Base-by-base conservation (phyloP, 2,329 filamentous ascomycete species). In the Chlorencoelia australis region DNA sequence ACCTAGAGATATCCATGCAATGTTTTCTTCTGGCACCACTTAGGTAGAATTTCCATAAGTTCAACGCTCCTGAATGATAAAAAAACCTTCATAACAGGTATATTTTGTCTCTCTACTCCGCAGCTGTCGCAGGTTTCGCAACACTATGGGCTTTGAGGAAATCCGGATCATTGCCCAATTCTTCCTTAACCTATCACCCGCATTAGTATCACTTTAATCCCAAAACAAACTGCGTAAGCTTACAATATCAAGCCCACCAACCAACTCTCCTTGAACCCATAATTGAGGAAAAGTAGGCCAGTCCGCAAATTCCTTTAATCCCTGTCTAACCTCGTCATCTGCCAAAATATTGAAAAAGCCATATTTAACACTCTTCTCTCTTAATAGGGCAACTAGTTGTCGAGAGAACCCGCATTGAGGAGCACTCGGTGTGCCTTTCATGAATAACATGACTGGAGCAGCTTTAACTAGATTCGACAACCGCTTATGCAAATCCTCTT, bases 281-380 rank as follows among this genome's bases (percentile, higher is more conserved):
- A 98, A 66, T 62, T 98, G 91, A 14, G 91, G 91, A 62, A 86
- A 98, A 0, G 91, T 98, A 7, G 91, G 91, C 91, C 91, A 98
- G 44, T 96, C 91, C n/a, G 87, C 87, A 59, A 79, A 96, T 63
- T 91, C 85, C 71, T 98, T 98, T 55, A 98, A 65, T 1, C 91
- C 91, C 64, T 96, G 89, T 43, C 91, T 74, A 31, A 98, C 91
- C 60, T 96, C 89, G 54, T 98, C 89, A 58, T 98, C 91, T 45
- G 91, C 91, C 51, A 98, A 64, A 46, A 98, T 98, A 59, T 98
- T 96, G 69, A 98, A 98, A 69, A 98, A 98, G 14, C 91, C 91
- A 59, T 96, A 98, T 59, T 94, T 86, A 42, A 98, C 82, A 33
- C 82, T 82, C 56, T 86, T 80, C 63, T 96, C 89, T 35, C 91